phyloP scores from a whole-genome alignment of 768 basidiomycete genomes.

The Rubroboletus pulcherrimus region DNA sequence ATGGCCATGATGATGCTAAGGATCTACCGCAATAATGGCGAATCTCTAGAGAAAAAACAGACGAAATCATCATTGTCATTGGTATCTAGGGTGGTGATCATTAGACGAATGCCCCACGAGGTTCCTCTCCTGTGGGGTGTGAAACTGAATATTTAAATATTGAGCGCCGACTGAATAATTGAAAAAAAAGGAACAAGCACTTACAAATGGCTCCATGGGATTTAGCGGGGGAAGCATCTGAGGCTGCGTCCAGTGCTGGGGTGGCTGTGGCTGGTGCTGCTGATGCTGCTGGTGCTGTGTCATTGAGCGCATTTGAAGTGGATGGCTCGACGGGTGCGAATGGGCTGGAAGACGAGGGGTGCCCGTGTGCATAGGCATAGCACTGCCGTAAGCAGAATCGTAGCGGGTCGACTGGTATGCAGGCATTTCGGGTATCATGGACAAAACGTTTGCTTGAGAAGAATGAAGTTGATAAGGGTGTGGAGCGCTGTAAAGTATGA shows the following conservation, averaged over 20 bases:
- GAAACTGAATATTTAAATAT: slow-evolving; percentile 12
- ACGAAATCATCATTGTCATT: slow-evolving; percentile 37
- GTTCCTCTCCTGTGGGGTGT: slow-evolving; percentile 44
- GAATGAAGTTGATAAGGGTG: slow-evolving; percentile 44
- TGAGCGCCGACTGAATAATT: slow-evolving; percentile 9
- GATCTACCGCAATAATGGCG: slow-evolving; percentile 43
- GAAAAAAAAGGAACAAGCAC: slow-evolving; percentile 22
- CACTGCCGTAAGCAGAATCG: slow-evolving; percentile 44
- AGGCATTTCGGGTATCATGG: slow-evolving; percentile 58
- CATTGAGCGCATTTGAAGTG: slow-evolving; percentile 48
- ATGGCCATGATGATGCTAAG: slow-evolving; percentile 46
- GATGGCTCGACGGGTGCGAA: slow-evolving; percentile 27
- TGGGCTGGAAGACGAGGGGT: slow-evolving; percentile 37
- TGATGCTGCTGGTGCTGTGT: slow-evolving; percentile 28
- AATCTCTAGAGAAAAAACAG: slow-evolving; percentile 34
- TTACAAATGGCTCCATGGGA: slow-evolving; percentile 64
- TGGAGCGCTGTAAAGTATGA: slow-evolving; percentile 33
- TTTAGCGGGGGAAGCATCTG: slow-evolving; percentile 44
- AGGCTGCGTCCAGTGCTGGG: slow-evolving; percentile 52
- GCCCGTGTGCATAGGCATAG: slow-evolving; percentile 29
- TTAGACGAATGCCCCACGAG: slow-evolving; percentile 46
- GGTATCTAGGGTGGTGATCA: slow-evolving; percentile 50
- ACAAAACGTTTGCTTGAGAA: slow-evolving; percentile 42
- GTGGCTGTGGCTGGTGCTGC: slow-evolving; percentile 32
- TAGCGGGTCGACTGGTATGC: slow-evolving; percentile 52